Conservation (phyloP, 805 yeast species). For the Suhomyces pyralidae region DNA sequence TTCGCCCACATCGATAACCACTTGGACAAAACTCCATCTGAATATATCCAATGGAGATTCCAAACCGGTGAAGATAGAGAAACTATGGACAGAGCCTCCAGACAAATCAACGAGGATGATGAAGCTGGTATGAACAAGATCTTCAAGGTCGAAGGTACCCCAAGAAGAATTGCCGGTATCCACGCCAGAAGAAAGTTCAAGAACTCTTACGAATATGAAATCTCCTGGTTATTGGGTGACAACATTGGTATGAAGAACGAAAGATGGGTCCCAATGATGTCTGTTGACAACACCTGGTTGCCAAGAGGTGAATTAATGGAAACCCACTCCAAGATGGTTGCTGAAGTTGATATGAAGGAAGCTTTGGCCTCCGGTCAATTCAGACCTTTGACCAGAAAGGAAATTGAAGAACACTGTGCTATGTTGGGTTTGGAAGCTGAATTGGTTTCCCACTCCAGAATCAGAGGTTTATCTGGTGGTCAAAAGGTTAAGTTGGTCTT, state of each 20-base stretch:
- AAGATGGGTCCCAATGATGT: conserved; percentile 99
- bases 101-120: conserved; percentile 95
- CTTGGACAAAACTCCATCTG: conserved; percentile 99
- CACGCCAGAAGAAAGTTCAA: conserved; percentile 99
- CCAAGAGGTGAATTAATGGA: conserved; percentile 99
- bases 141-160: conserved; percentile 98
- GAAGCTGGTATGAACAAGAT: conserved; percentile 99
- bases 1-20: conserved; percentile 99
- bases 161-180: conserved; percentile 94
- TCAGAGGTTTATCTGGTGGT: conserved; percentile 99
- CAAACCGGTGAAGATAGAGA: conserved; percentile 99
- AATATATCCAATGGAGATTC: conserved; percentile 99
- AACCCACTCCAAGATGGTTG: conserved; percentile 94
- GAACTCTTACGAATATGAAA: conserved; percentile 99
- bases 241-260: conserved; percentile 98
- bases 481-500: conserved; percentile 99
- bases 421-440: conserved; percentile 98
- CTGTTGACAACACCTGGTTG: conserved; percentile 99
- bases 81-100: conserved; percentile 99
- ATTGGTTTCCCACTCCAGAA: conserved; percentile 99
- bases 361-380: conserved; percentile 99
- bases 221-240: conserved; percentile 96
- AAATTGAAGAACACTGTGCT: conserved; percentile 97
- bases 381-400: conserved; percentile 99
- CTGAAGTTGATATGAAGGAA: conserved; percentile 99